Evolutionary conservation across 805 yeast species (phyloP).

Genomic region (Hanseniaspora jakobsenii): DNA sequence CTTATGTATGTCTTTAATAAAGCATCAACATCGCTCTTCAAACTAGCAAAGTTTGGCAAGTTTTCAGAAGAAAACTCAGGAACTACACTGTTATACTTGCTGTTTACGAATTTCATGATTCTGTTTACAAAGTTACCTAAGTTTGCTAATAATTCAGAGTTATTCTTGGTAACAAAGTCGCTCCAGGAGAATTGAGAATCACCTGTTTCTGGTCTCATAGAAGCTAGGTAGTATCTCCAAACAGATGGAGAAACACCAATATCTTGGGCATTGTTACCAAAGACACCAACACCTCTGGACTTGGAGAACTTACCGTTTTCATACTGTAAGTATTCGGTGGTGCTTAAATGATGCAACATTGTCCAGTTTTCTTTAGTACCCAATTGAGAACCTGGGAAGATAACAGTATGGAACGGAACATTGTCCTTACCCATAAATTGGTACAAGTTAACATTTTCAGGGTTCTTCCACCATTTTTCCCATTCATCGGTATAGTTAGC

Average conservation of each 20-base stretch:
- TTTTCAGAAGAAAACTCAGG: constrained; percentile 48
- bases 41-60: constrained; percentile 36
- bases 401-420: constrained; percentile 97
- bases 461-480: constrained; percentile 89
- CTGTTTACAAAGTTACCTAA: constrained; percentile 95
- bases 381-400: constrained; percentile 84
- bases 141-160: constrained; percentile 86
- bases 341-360: constrained; percentile 73
- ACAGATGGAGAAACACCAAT: constrained; percentile 85
- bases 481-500: constrained; percentile 76
- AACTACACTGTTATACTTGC: constrained; percentile 84
- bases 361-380: constrained; percentile 91
- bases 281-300: constrained; percentile 95
- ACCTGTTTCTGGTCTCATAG: constrained; percentile 86
- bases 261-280: constrained; percentile 93
- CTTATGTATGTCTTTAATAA: constrained; percentile 51
- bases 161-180: constrained; percentile 87
- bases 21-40: constrained; percentile 46
- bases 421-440: constrained; percentile 99
- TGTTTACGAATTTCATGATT: constrained; percentile 73
- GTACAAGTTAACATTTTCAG: constrained; percentile 75
- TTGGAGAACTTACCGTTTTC: constrained; percentile 98
- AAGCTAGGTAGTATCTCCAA: constrained; percentile 92
- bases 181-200: constrained; percentile 97
- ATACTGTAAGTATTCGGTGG: constrained; percentile 93